Base-by-base conservation (phyloP, 2,329 filamentous ascomycete genomes). In the Clonostachys rosea region DNA sequence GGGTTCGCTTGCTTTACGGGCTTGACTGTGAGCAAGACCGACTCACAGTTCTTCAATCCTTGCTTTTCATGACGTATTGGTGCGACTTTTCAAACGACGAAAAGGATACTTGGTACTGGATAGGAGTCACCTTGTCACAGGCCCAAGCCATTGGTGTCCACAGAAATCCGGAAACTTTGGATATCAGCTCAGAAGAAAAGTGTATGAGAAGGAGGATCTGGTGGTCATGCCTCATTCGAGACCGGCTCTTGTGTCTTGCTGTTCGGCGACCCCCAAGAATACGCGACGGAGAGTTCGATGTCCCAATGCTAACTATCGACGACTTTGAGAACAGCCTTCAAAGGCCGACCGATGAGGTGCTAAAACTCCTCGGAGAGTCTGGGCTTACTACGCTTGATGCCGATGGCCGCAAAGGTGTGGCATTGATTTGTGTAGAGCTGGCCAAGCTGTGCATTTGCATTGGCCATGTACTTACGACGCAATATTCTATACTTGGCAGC, bases 61-160 rank as follows among this genome's bases (percentile, higher is more conserved):
- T 96, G 18, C 75, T 96, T 20, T 77, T 96, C 49, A 91, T 96
- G 87, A 96, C 91, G 4, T 96, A 95, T 65, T 97, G 92, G 87
- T 30, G 24, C 4, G 24, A 30, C 24, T 30, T 30, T 30, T 30
- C 24, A 10, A 96, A 96, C 65, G 91, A 96, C 66, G 92, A 96
- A 63, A 96, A 96, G 66, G 92, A 96, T 64, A 96, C 91, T 41
- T 96, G 92, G 89, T 91, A 96, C 63, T 96, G 91, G 92, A 95
- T 96, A 88, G 92, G 92, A n/a, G 89, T 96, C 36, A 92, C 91
- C 40, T 89, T 95, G 49, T 96, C 91, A 12, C 74, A 96, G 42
- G 91, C 91, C 45, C 90, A 96, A 65, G 96, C 91, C 12, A 96
- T 96, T 53, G 91, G 92, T 7, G 76, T 96, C 16, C 91, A 97